These are phyloP conservation scores for Lactarius sanguifluus DNA, from an alignment of 768 basidiomycete genomes.

Conservation along the genomic window DNA sequence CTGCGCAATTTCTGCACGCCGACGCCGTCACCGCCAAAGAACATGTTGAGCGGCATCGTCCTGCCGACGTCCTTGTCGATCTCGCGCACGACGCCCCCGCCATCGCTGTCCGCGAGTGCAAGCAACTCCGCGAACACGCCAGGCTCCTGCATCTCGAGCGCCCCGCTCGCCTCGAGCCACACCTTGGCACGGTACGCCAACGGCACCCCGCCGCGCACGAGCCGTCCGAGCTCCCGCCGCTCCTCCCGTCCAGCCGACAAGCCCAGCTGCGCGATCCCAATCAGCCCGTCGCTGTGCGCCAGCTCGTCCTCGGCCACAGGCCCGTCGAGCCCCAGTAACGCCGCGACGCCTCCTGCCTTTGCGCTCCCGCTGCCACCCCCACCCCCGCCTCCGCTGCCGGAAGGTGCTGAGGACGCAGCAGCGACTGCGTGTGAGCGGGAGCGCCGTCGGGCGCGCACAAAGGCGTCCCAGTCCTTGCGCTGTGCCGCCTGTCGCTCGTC, in stretches of 20 bases:
- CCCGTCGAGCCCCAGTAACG: slow-evolving; percentile 64
- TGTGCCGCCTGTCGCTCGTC: slow-evolving; percentile 70
- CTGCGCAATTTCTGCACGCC: slow-evolving; percentile 90
- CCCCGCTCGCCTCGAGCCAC: slow-evolving; percentile 94
- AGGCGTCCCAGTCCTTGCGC: slow-evolving; percentile 84
- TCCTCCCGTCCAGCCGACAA: slow-evolving; percentile 68
- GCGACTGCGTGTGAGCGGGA: slow-evolving; percentile 49
- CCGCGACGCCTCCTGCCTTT: slow-evolving; percentile 49
- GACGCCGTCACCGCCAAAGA: slow-evolving; percentile 95
- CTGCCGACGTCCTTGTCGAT: slow-evolving; percentile 95
- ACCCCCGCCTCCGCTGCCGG: slow-evolving; percentile 24
- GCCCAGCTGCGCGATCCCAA: slow-evolving; percentile 90
- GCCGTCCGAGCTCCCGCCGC: slow-evolving; percentile 70
- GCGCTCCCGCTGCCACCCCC: background rate
- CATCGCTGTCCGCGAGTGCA: slow-evolving; percentile 41
- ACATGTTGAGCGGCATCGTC: slow-evolving; percentile 93
- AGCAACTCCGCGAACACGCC: slow-evolving; percentile 86
- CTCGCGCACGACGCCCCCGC: slow-evolving; percentile 60
- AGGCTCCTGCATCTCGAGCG: slow-evolving; percentile 87
- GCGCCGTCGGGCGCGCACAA: slow-evolving; percentile 52
- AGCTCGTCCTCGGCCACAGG: slow-evolving; percentile 71
- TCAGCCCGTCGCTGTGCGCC: slow-evolving; percentile 76
- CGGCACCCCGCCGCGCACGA: slow-evolving; percentile 87
- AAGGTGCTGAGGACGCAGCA: slow-evolving; percentile 26
- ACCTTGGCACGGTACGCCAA: slow-evolving; percentile 83